phyloP scores from a whole-genome alignment of 306 rosid species.

The Fagus crenata region DNA sequence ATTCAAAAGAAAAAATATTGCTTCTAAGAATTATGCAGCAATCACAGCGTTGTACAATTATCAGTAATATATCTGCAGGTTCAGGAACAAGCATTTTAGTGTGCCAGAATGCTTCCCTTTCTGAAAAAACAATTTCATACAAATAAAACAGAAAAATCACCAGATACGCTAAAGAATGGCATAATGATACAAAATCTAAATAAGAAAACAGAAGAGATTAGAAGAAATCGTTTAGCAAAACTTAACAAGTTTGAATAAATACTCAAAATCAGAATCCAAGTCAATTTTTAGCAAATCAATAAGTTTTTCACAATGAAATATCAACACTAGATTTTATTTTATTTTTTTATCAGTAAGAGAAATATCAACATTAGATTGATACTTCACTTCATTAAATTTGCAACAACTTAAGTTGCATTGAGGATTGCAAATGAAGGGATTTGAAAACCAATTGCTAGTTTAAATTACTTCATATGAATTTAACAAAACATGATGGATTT shows the following conservation, averaged over 20 bases:
- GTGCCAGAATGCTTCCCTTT: background rate
- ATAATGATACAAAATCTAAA: background rate
- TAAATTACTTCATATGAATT: no score
- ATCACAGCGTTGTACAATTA: constrained; percentile 28
- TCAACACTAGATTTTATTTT: background rate
- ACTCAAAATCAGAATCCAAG: background rate
- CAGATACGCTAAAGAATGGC: background rate
- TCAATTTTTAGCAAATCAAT: background rate
- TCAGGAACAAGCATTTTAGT: constrained; percentile 3
- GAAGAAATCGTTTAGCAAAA: background rate
- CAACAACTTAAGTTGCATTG: background rate
- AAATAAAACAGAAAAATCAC: background rate
- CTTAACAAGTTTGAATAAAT: background rate
- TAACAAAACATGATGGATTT: no score
- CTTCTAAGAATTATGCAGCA: constrained; percentile 25
- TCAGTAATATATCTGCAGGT: constrained; percentile 12
- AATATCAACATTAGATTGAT: background rate
- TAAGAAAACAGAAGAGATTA: background rate
- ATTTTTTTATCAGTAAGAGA: no score
- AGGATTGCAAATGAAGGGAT: no score
- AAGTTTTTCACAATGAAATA: background rate
- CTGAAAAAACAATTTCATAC: background rate
- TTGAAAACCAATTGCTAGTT: no score
- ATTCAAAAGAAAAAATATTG: constrained; percentile 16
- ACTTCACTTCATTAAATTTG: background rate